Conservation (phyloP, 2,329 filamentous ascomycete genomes). For the Apiospora kogelbergensis region DNA sequence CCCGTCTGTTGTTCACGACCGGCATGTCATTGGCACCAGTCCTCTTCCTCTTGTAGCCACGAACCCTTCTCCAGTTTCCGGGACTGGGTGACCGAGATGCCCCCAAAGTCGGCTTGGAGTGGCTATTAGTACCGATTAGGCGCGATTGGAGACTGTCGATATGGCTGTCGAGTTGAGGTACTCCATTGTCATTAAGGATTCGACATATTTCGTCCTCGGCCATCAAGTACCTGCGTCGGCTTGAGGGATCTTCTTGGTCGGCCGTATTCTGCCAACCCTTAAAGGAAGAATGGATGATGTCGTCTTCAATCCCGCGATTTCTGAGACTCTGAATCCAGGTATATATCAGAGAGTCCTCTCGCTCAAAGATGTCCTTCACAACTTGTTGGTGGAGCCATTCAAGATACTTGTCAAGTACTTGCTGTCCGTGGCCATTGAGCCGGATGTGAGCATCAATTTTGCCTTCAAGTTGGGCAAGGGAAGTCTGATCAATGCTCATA, state of each 20-base stretch:
- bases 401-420: slow-evolving; percentile 21
- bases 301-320: slow-evolving; percentile 16
- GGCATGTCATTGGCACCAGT: slow-evolving; percentile 14
- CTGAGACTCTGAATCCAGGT: slow-evolving; percentile 24
- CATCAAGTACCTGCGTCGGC: slow-evolving; percentile 28
- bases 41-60: neutral
- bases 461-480: slow-evolving; percentile 18
- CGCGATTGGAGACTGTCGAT: neutral
- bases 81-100: neutral
- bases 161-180: neutral
- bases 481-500: slow-evolving; percentile 15
- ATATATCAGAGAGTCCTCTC: slow-evolving; percentile 18
- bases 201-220: slow-evolving; percentile 22
- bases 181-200: slow-evolving; percentile 14
- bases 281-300: slow-evolving; percentile 20
- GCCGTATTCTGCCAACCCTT: slow-evolving; percentile 23
- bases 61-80: neutral
- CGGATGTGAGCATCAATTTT: slow-evolving; percentile 13
- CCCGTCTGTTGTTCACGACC: neutral
- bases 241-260: slow-evolving; percentile 20
- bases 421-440: slow-evolving; percentile 12
- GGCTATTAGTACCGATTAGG: neutral
- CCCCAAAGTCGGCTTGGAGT: neutral
- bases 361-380: slow-evolving; percentile 21
- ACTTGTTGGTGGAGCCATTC: slow-evolving; percentile 29